phyloP scores from a whole-genome alignment of 2,329 filamentous ascomycete genomes.

The Trichoderma gracile region DNA sequence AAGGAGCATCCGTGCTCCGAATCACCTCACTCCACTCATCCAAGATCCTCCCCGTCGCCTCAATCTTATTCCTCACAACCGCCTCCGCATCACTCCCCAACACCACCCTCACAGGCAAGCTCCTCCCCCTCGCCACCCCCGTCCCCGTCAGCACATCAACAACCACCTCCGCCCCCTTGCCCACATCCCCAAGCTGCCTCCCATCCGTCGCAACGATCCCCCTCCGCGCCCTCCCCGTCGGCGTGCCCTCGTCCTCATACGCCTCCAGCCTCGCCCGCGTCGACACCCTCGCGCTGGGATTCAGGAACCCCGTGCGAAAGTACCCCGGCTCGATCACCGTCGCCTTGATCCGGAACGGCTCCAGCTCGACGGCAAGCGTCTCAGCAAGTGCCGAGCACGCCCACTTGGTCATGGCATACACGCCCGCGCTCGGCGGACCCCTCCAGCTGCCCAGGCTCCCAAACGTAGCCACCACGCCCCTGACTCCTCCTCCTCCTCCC shows the following conservation, averaged over 20 bases:
- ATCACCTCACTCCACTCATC: slow-evolving; percentile 50
- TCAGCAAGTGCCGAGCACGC: slow-evolving; percentile 49
- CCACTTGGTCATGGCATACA: slow-evolving; percentile 50
- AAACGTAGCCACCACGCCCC: slow-evolving; percentile 45
- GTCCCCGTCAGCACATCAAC: slow-evolving; percentile 57
- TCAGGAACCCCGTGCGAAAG: slow-evolving; percentile 54
- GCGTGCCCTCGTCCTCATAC: slow-evolving; percentile 36
- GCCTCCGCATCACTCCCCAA: slow-evolving; percentile 54
- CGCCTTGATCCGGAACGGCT: slow-evolving; percentile 47
- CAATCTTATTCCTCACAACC: slow-evolving; percentile 46
- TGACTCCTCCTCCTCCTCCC: background rate
- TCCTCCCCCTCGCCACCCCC: slow-evolving; percentile 49
- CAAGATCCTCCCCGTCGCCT: slow-evolving; percentile 45
- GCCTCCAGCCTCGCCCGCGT: slow-evolving; percentile 38
- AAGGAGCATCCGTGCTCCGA: slow-evolving; percentile 32
- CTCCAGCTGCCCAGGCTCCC: slow-evolving; percentile 50
- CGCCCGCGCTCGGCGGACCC: slow-evolving; percentile 41
- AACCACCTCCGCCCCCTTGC: slow-evolving; percentile 53
- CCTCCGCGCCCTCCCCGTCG: slow-evolving; percentile 35
- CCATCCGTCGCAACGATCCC: slow-evolving; percentile 43
- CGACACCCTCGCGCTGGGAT: slow-evolving; percentile 35
- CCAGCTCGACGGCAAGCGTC: slow-evolving; percentile 46
- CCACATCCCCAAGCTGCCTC: slow-evolving; percentile 56
- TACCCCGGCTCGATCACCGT: slow-evolving; percentile 52
- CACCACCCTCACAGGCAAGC: slow-evolving; percentile 55